phyloP scores from a whole-genome alignment of 1,284 basidiomycete genomes.

The Coriolopsis trogii region DNA sequence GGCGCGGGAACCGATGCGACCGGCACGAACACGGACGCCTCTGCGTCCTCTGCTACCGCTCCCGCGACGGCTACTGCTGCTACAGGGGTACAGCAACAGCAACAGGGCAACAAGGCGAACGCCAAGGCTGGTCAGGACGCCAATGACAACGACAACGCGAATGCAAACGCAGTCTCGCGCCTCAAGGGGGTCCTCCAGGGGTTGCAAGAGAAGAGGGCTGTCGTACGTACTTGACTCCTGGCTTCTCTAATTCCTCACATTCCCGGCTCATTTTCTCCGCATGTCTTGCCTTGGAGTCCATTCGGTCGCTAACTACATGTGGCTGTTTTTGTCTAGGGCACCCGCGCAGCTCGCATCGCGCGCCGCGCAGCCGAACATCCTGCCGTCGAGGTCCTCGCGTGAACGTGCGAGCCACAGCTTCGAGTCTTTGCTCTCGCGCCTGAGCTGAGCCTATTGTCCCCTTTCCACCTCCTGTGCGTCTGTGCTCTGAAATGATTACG shows the following conservation, averaged over 20 bases:
- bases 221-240: not conserved
- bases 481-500: not conserved
- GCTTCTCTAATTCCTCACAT: not conserved
- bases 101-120: not conserved
- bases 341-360: constrained; percentile 8
- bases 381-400: not conserved
- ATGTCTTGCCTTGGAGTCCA: too few relatives aligned
- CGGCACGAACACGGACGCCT: not conserved
- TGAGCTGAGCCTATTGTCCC: too few relatives aligned
- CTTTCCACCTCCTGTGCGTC: too few relatives aligned
- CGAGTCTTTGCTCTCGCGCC: too few relatives aligned
- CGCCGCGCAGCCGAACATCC: constrained; percentile 4
- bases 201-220: not conserved
- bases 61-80: not conserved
- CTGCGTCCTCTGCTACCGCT: not conserved
- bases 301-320: not conserved
- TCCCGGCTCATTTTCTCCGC: too few relatives aligned
- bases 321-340: not conserved
- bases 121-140: not conserved
- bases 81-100: not conserved
- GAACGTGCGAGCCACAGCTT: not conserved
- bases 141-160: not conserved
- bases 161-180: not conserved
- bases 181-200: not conserved
- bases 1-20: not conserved